Base-by-base conservation (phyloP, 139 green algal species). In the Tetradesmus obliquus region DNA sequence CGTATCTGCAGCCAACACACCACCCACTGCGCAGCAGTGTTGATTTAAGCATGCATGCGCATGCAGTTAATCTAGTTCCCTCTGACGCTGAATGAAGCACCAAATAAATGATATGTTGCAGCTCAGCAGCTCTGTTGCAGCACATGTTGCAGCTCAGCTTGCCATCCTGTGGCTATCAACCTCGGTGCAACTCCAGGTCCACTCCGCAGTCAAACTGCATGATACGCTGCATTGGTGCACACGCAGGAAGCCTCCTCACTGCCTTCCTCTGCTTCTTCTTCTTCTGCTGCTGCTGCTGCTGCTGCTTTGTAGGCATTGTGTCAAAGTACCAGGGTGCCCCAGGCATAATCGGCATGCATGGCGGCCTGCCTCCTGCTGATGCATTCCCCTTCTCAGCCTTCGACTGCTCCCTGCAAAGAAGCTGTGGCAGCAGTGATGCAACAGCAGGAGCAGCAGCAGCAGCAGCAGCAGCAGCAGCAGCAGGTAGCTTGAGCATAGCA, bases 271-370 rank as follows among this genome's bases (percentile, higher is more conserved):
- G 24, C n/a, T 84, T 55, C 13, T 58, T 1, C 10, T 20, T 10
- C 20, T 57, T 24, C 19, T 53, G 51, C 10, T 54, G 53, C 82
- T 71, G 53, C 51, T 22, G 10, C 51, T 79, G n/a, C 12, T 8
- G 19, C 1, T 9, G 51, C 3, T 79, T 3, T 79, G 45, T 82
- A 92, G 90, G 82, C 66, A 85, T 90, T 22, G 62, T 92, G 1
- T 89, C 79, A 19, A 69, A 74, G 10, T 93, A 91, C 71, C 53
- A 76, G 15, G 88, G 86, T 15, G 7, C 45, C 0, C 79, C 89
- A 45, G 94, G 88, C 20, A 62, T 94, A 1, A 91, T 96, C 19
- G 92, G 90, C n/a, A 93, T 96, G 85, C 94, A 96, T 80, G 94
- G 91, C 3, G 94, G 94, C 54, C 80, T 96, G 0, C 94, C 94